Conservation (phyloP, 2,329 filamentous ascomycete genomes). For the Ploettnerulaceae sp. region DNA sequence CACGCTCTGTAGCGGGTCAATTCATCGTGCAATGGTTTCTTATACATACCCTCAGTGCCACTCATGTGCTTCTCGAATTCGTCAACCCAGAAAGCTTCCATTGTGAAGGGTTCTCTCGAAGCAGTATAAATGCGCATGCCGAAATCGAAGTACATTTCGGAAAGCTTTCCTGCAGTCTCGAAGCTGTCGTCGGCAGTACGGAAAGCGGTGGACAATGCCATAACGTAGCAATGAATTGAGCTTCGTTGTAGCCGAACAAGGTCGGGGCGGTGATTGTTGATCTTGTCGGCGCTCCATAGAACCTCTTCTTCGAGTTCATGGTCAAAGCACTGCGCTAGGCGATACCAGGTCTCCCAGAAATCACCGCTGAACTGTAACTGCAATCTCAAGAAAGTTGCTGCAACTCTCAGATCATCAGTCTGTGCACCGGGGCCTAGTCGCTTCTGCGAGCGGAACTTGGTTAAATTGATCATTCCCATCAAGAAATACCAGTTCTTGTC, state of each 20-base stretch:
- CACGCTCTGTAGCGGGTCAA: conserved; percentile 57
- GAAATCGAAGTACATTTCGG: conserved; percentile 65
- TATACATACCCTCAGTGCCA: conserved; percentile 51
- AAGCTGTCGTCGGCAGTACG: conserved; percentile 49
- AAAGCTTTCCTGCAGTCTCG: conserved; percentile 51
- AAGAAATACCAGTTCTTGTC: conserved; percentile 89
- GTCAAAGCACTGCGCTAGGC: conserved; percentile 39
- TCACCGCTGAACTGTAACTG: conserved; percentile 35
- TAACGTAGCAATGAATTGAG: conserved; percentile 46
- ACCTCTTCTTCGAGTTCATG: conserved; percentile 38
- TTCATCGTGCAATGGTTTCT: conserved; percentile 50
- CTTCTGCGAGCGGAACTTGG: conserved; percentile 59
- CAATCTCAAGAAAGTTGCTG: conserved; percentile 36
- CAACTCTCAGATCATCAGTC: conserved; percentile 36
- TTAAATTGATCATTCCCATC: conserved; percentile 80
- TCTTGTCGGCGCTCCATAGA: conserved; percentile 38
- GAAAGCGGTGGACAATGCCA: conserved; percentile 60
- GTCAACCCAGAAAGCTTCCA: conserved; percentile 60
- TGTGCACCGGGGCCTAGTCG: conserved; percentile 34
- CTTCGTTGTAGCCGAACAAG: conserved; percentile 34
- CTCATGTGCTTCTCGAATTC: conserved; percentile 59
- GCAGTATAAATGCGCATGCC: conserved; percentile 64
- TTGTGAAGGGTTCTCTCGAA: conserved; percentile 61
- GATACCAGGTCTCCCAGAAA: conserved; percentile 40
- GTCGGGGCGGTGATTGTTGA: conserved; percentile 36